Evolutionary conservation across 2,329 filamentous ascomycete genomes (phyloP).

Genomic region (Xylariales sp.): DNA sequence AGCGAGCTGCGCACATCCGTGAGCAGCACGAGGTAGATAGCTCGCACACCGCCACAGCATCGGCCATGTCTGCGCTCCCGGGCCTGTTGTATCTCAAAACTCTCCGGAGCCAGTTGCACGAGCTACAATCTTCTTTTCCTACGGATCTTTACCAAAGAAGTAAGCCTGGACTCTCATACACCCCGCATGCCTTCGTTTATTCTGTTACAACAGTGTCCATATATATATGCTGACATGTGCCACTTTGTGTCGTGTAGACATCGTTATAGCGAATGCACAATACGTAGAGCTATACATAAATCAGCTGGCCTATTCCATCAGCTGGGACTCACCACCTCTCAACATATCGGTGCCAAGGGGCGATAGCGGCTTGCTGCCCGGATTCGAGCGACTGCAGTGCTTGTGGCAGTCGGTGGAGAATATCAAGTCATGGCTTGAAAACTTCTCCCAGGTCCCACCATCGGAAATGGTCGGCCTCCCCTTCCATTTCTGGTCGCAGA

Average conservation of each 20-base stretch:
- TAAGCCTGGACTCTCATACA: constrained; percentile 6
- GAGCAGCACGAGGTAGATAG: constrained; percentile 21
- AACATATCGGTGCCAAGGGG: constrained; percentile 8
- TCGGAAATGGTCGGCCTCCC: constrained; percentile 22
- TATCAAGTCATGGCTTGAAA: constrained; percentile 27
- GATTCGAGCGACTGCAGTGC: constrained; percentile 26
- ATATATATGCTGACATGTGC: constrained; percentile 17
- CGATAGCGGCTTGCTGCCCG: constrained; percentile 10
- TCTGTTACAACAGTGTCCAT: constrained; percentile 5
- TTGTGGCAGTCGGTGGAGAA: constrained; percentile 28
- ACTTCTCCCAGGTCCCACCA: constrained; percentile 22
- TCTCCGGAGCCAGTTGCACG: constrained; percentile 25
- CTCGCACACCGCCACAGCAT: constrained; percentile 8
- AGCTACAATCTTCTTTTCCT: constrained; percentile 22
- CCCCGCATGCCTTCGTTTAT: constrained; percentile 8
- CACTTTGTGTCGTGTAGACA: too few species aligned
- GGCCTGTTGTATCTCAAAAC: constrained; percentile 22
- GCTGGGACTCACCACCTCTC: constrained; percentile 11
- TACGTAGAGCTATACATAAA: constrained; percentile 15
- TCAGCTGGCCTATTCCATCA: constrained; percentile 19
- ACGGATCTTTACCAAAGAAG: constrained; percentile 14
- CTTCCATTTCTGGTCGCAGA: constrained; percentile 32
- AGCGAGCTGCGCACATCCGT: constrained; percentile 23
- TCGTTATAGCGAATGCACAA: constrained; percentile 19
- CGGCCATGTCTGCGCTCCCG: constrained; percentile 8